Evolutionary conservation across 2,329 filamentous ascomycete genomes (phyloP).

Genomic region (Chaetothyriales sp.): DNA sequence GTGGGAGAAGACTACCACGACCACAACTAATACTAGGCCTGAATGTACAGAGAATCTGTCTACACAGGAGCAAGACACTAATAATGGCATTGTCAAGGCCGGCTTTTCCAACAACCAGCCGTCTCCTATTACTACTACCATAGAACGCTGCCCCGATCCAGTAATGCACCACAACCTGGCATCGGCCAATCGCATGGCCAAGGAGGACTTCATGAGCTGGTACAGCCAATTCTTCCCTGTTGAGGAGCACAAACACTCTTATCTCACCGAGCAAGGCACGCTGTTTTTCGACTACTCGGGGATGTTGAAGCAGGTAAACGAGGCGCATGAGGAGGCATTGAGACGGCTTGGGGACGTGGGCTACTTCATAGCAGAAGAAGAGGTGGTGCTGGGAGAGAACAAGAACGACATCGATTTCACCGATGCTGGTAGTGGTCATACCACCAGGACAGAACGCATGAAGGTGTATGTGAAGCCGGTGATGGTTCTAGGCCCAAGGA

Average conservation of each 20-base stretch:
- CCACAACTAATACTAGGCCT: background rate
- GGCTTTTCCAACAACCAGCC: slow-evolving; percentile 5
- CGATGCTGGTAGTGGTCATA: background rate
- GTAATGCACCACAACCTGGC: slow-evolving; percentile 7
- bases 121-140: background rate
- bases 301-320: slow-evolving; percentile 7
- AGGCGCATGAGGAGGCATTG: slow-evolving; percentile 5
- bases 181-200: slow-evolving; percentile 14
- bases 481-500: slow-evolving; percentile 12
- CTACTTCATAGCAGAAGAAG: slow-evolving; percentile 4
- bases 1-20: slow-evolving; percentile 11
- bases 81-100: slow-evolving; percentile 1
- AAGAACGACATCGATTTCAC: background rate
- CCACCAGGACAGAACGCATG: slow-evolving; percentile 1
- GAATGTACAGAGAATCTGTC: background rate
- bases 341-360: slow-evolving; percentile 6
- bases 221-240: slow-evolving; percentile 9
- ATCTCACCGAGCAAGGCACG: slow-evolving; percentile 5
- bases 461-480: slow-evolving; percentile 13
- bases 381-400: background rate
- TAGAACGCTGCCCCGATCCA: slow-evolving; percentile 4
- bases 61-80: background rate
- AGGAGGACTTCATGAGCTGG: slow-evolving; percentile 12
- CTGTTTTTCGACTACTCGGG: background rate
- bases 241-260: slow-evolving; percentile 9